A percentile compares a stretch with the other conserved stretches of the same genome.
Conservation (phyloP, 1,139 yeast genomes). For the Kazachstania sp. region DNA sequence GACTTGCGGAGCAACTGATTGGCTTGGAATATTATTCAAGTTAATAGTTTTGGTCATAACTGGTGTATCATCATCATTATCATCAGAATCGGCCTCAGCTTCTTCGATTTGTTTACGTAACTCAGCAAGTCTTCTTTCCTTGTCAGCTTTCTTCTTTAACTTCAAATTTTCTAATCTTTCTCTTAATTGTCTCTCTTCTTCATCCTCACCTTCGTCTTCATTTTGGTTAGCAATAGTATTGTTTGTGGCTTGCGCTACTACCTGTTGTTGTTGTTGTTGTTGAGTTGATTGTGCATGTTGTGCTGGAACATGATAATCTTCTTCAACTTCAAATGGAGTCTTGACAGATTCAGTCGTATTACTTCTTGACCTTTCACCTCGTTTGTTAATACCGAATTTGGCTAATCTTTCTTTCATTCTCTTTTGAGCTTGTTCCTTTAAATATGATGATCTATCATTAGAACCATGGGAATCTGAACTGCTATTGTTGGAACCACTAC, state of each 20-base stretch:
- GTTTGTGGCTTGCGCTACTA: background rate
- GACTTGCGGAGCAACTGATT: background rate
- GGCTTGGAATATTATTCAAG: background rate
- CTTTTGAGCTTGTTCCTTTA: slow-evolving; percentile 85
- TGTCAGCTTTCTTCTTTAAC: slow-evolving; percentile 47
- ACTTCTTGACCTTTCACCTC: slow-evolving; percentile 13
- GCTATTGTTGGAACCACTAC: slow-evolving; percentile 2
- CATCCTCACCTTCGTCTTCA: slow-evolving; percentile 30
- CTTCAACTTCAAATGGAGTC: slow-evolving; percentile 2
- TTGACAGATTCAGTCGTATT: slow-evolving; percentile 9
- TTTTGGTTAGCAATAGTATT: slow-evolving; percentile 11
- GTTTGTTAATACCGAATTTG: slow-evolving; percentile 63
- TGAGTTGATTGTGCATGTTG: background rate
- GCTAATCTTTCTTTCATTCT: slow-evolving; percentile 87
- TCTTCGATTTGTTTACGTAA: slow-evolving; percentile 35
- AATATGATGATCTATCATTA: slow-evolving; percentile 72
- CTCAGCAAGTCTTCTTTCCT: slow-evolving; percentile 29
- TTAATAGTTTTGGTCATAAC: background rate
- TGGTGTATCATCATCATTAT: slow-evolving; percentile 7
- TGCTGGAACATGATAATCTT: background rate
- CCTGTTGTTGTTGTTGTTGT: slow-evolving; percentile 7
- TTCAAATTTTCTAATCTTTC: slow-evolving; percentile 36
- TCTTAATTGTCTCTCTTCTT: slow-evolving; percentile 33
- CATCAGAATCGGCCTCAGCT: slow-evolving; percentile 31
- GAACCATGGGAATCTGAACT: slow-evolving; percentile 30